Percentiles rank a stretch among this genome's conserved stretches.
These are phyloP conservation scores for Paulownia fortunei DNA, from an alignment of 257 asterid species.

Conservation along the genomic window DNA sequence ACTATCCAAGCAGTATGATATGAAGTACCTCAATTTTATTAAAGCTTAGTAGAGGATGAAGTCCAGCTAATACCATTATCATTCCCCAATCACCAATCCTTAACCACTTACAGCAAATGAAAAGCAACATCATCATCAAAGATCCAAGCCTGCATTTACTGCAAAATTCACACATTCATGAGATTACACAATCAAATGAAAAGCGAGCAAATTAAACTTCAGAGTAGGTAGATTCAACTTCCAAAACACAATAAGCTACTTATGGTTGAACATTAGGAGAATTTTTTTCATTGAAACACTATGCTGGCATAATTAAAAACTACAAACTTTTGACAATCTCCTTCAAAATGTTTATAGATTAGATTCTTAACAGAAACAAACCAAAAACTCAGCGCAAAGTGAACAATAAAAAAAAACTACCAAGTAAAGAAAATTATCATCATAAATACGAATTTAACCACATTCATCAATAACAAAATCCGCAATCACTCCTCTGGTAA, in stretches of 20 bases:
- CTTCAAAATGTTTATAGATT: neutral
- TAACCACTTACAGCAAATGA: conserved; percentile 19
- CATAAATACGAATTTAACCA: neutral
- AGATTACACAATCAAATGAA: conserved; percentile 1
- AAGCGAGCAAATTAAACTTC: neutral
- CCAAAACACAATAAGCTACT: neutral
- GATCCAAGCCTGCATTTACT: conserved; percentile 15
- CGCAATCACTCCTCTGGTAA: neutral
- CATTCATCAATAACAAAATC: neutral
- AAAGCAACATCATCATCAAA: neutral
- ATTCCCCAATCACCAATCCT: conserved; percentile 6
- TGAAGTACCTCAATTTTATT: conserved; percentile 7
- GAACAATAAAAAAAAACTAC: neutral
- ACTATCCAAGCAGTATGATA: neutral
- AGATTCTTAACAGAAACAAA: neutral
- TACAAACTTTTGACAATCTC: neutral
- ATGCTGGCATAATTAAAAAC: neutral
- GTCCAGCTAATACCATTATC: conserved; percentile 6
- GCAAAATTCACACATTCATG: conserved; percentile 2
- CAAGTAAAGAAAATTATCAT: neutral
- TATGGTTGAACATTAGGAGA: neutral
- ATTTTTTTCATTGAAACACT: neutral
- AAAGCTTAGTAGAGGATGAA: neutral
- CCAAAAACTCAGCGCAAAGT: neutral
- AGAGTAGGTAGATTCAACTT: conserved; percentile 21